Conservation (phyloP, 495 filamentous ascomycete species). For the Talaromyces proteolyticus region DNA sequence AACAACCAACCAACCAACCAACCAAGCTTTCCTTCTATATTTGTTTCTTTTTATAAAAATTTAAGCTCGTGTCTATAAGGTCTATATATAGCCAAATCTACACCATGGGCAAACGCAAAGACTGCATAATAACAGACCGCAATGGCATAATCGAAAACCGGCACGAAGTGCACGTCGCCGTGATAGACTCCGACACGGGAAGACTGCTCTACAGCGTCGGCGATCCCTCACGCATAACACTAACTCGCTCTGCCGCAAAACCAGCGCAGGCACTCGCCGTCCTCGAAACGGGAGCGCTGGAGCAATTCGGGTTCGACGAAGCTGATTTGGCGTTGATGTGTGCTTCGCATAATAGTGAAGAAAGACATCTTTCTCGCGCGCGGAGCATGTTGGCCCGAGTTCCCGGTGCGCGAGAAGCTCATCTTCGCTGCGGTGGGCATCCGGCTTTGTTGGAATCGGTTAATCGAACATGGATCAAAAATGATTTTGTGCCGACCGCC, state of each 20-base stretch:
- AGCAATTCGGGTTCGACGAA: conserved; percentile 26
- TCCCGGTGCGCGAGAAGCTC: conserved; percentile 12
- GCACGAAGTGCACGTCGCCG: conserved; percentile 29
- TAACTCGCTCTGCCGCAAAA: conserved; percentile 35
- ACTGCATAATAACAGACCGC: conserved; percentile 21
- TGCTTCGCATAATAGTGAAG: conserved; percentile 39
- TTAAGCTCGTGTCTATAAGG: too few species aligned
- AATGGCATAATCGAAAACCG: conserved; percentile 28
- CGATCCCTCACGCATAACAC: conserved; percentile 27
- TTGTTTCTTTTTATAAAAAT: too few species aligned
- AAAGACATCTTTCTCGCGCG: conserved; percentile 24
- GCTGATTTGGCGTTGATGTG: conserved; percentile 37
- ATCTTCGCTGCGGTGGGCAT: conserved; percentile 33
- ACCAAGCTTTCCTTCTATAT: too few species aligned
- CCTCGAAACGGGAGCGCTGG: conserved; percentile 21
- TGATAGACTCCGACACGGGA: conserved; percentile 23
- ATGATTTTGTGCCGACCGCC: conserved; percentile 20
- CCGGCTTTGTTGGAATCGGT: conserved; percentile 21
- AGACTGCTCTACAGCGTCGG: conserved; percentile 26
- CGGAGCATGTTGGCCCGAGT: conserved; percentile 25
- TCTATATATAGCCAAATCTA: too few species aligned
- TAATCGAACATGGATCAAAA: conserved; percentile 30
- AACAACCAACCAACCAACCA: too few species aligned
- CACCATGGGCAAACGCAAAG: too few species aligned
- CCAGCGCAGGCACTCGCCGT: conserved; percentile 33